Percentiles rank a stretch among this genome's conserved stretches.
phyloP scores from a whole-genome alignment of 345 rosid species.

The Bruguiera gymnorhiza region DNA sequence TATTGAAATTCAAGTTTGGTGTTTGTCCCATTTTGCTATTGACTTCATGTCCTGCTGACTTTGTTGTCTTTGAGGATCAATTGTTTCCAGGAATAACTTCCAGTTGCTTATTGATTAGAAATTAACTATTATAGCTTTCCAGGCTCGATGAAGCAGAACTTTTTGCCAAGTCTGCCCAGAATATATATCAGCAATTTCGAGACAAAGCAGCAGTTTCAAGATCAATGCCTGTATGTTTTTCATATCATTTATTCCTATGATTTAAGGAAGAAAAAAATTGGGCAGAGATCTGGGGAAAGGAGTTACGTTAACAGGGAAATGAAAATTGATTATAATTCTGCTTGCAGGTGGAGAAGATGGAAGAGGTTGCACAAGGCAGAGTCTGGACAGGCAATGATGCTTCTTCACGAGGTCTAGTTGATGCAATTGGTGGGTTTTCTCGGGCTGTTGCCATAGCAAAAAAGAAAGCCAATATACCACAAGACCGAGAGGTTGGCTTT shows the following conservation, averaged over 20 bases:
- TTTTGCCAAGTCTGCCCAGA: constrained; percentile 75
- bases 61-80: not conserved
- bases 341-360: constrained; percentile 76
- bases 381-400: constrained; percentile 97
- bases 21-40: not conserved
- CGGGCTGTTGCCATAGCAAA: constrained; percentile 87
- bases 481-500: constrained; percentile 45
- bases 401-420: constrained; percentile 71
- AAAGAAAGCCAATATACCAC: constrained; percentile 73
- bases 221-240: constrained; percentile 69
- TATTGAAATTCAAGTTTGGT: not conserved
- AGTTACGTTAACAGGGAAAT: not conserved
- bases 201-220: constrained; percentile 89
- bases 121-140: constrained; percentile 22
- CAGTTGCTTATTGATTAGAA: not conserved
- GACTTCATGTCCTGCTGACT: not conserved
- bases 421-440: constrained; percentile 85
- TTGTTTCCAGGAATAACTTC: not conserved
- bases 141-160: constrained; percentile 93
- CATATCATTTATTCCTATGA: not conserved
- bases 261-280: not conserved
- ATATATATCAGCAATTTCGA: constrained; percentile 73
- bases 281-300: not conserved
- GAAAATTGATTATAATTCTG: constrained; percentile 1
- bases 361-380: constrained; percentile 95